Evolutionary conservation across 768 basidiomycete genomes (phyloP), one percentile per base, ranked within the genome.

Genomic region (Lentinula sp.): DNA sequence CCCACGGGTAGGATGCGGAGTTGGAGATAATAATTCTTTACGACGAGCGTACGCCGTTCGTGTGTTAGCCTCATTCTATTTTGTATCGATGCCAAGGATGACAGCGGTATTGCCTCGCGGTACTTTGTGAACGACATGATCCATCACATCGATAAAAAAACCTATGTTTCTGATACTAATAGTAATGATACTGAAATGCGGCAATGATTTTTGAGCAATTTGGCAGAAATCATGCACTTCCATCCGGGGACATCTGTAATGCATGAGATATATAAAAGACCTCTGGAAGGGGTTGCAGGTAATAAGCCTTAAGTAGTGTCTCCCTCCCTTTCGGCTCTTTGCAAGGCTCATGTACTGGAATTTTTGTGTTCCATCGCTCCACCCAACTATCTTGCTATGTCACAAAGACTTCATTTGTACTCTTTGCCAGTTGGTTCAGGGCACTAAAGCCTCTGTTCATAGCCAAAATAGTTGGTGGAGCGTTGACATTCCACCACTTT

Each of bases 381-480:
- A 59, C 2, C 43, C 57, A 69, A 40, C 65, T 74, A 62, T 74
- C 50, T 73, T 70, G 55, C 74, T 73, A 71, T 74, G 76, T 76
- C 69, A 68, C 78, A 77, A 70, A 77, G 65, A 66, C 68, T 55
- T 43, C 43, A 48, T 57, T 65, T 64, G 56, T 65, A 64, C 62
- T 68, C 70, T 66, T 62, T 62, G 73, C 74, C 71, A 63, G 1
- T 75, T 63, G 74, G 74, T 74, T 65, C 70, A 65, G 65, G 67
- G 48, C 32, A 67, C 66, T 53, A 35, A 70, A 70, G 68, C 61
- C 69, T 80, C 73, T 82, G 80, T 83, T 84, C 82, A 84, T 83
- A 82, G 81, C 76, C 79, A 75, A 79, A 76, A 80, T 80, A 78
- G 78, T 78, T 75, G 74, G 34, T 59, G 67, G 76, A 73, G 79